A percentile compares a stretch with the other conserved stretches of the same genome.
These are phyloP conservation scores for Paratinospora sagittata DNA, from an alignment of 164 flowering plant genomes.

Conservation along the genomic window DNA sequence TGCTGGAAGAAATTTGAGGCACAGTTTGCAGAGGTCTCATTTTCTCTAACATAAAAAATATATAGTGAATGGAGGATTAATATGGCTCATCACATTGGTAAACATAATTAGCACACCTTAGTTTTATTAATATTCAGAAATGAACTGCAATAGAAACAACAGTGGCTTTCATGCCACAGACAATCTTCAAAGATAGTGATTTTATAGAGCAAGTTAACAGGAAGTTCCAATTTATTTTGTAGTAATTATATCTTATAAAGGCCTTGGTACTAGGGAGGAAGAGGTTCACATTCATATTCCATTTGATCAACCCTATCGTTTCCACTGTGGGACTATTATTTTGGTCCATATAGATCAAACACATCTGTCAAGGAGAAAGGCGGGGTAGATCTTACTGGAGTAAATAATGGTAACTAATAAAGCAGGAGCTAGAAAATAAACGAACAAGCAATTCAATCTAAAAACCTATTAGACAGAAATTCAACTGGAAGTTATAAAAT, in stretches of 20 bases:
- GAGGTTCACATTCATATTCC: too few relatives aligned
- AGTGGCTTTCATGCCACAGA: not conserved
- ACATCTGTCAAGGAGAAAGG: not conserved
- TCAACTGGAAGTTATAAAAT: not conserved
- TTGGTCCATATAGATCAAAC: too few relatives aligned
- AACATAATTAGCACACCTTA: not conserved
- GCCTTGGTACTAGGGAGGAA: too few relatives aligned
- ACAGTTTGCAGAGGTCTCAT: too few relatives aligned
- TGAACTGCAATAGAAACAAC: not conserved
- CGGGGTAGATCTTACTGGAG: not conserved
- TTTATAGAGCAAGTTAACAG: not conserved
- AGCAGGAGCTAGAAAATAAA: not conserved
- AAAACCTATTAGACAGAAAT: not conserved
- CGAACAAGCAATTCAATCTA: not conserved
- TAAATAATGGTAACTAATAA: not conserved
- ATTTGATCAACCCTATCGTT: too few relatives aligned
- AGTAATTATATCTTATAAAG: too few relatives aligned
- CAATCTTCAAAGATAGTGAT: not conserved
- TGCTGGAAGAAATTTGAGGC: too few relatives aligned
- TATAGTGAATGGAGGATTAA: not conserved
- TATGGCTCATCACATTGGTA: not conserved
- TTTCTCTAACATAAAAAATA: not conserved
- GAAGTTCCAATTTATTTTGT: not conserved
- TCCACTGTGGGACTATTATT: too few relatives aligned
- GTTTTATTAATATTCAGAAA: not conserved